Base-by-base conservation (phyloP, 345 rosid species). In the Kandelia obovata region DNA sequence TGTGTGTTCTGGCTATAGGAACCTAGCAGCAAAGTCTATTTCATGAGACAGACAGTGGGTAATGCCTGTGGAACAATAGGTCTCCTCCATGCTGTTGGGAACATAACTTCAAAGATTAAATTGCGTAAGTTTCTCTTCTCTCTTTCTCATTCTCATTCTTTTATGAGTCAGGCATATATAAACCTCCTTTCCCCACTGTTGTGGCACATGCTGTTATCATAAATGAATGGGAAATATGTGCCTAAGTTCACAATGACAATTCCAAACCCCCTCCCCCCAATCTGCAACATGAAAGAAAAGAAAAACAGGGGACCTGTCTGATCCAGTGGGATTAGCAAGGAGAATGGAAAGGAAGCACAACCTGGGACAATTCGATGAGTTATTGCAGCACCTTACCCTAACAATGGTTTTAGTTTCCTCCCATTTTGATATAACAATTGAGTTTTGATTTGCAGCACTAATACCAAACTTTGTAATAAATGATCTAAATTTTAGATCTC, bases 11-110 rank as follows among this genome's bases (percentile, higher is more conserved):
- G 73, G 31, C 60, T 73, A 59, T 68, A 92, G 98, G 91, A 82
- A 61, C 65, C 66, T 70, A 80, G 81, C 79, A 75, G 76, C 58
- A 85, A 86, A 72, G 97, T 90, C 71, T 95, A 89, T 77, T 95
- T 89, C 84, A 87, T 92, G 96, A 89, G 81, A 73, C 99, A 92
- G 86, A 95, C 97, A 64, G 97, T 92, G 51, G 97, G 96, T 67
- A 95, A 95, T 83, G 97, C 97, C 68, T 95, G 99, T 80, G 97
- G 99, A 82, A 95, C 99, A 43, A 80, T 92, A 70, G 99, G 96
- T 7, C 93, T 92, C 80, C 96, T 95, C 80, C 99, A 95, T 74
- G 89, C 96, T 65, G 76, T 95, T 71, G 99, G 97, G 71, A 95
- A 95, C 79, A 62, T 90, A 61, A 83, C 85, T 65, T 89, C 99